Evolutionary conservation across 768 basidiomycete species (phyloP), one percentile per base, ranked within the genome.

Genomic region (Rhodosporidiobolus sp.): DNA sequence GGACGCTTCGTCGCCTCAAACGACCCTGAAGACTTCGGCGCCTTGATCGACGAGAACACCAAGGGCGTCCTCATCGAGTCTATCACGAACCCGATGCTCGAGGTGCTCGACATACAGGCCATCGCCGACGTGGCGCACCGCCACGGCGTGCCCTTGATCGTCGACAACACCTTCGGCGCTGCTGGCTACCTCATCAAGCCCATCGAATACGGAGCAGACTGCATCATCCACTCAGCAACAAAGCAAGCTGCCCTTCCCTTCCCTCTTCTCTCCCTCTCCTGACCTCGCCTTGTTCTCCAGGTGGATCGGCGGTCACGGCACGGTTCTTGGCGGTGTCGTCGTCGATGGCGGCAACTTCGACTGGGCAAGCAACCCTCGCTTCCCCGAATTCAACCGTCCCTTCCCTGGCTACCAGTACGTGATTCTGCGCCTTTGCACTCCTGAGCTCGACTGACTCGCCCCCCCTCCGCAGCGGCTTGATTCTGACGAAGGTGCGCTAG

Each of bases 171-270:
- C 6, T 63, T 70, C 43, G 73, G 73, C 17, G 60, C 65, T 4
- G 61, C 67, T 43, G 79, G 82, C 7, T 91, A 89, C 77, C 83
- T 91, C 63, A 82, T 88, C 69, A 83, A 84, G 3, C 90, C 90
- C 1, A 87, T 91, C 72, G 84, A 87, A 38, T 28, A 86, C 73
- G 90, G 90, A 22, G 89, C 90, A 1, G 90, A 92, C 73, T 89
- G 91, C 67, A 83, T 91, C 69, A 87, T 90, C 28, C 88, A 91
- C 79, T 89, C 88, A 66, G 89, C 89, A 2, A 90, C 90, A 0
- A 90, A 92, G 77, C 45, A 8, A 28, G 52, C 16, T n/a, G 38
- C n/a, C 4, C 26, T 7, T 45, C 26, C 38, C 43, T n/a, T n/a
- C n/a, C 20, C 26, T 14, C 22, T 16, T 7, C 22, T 38, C 9